Conservation (phyloP, 75 land plant genomes). For the Chamaecyparis obtusa region DNA sequence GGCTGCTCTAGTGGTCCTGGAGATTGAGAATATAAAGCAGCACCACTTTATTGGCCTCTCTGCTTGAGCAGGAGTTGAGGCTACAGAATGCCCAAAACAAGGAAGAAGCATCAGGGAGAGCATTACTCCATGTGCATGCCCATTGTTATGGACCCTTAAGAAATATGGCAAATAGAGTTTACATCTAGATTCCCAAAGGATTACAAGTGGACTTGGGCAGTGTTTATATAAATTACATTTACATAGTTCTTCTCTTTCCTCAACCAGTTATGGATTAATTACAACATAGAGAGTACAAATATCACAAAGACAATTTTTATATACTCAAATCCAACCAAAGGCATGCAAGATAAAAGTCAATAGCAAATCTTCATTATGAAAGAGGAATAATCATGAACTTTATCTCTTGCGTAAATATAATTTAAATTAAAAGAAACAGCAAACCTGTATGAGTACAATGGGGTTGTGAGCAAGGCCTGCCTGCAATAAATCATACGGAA, state of each 20-base stretch:
- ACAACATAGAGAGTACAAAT: background rate
- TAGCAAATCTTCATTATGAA: background rate
- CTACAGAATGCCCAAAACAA: background rate
- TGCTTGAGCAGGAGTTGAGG: too few species aligned
- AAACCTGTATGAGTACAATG: constrained; percentile 66
- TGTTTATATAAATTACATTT: background rate
- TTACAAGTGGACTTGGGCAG: background rate
- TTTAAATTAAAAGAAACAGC: background rate
- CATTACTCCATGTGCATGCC: background rate
- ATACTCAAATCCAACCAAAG: background rate
- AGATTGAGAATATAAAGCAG: too few species aligned
- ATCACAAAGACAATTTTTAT: background rate
- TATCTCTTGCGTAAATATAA: background rate
- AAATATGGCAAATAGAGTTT: background rate
- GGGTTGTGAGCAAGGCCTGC: constrained; percentile 51
- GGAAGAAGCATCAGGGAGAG: background rate
- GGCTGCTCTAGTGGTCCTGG: too few species aligned
- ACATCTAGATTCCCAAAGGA: background rate
- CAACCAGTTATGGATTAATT: background rate
- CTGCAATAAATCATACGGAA: constrained; percentile 31
- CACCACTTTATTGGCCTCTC: too few species aligned
- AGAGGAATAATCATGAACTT: background rate
- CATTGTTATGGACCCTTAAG: background rate
- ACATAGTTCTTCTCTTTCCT: background rate
- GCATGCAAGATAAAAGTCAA: background rate